Percentiles rank a stretch among this genome's conserved stretches.
Evolutionary conservation across 805 yeast genomes (phyloP).

Genomic region (Nadsonia fulvescens): DNA sequence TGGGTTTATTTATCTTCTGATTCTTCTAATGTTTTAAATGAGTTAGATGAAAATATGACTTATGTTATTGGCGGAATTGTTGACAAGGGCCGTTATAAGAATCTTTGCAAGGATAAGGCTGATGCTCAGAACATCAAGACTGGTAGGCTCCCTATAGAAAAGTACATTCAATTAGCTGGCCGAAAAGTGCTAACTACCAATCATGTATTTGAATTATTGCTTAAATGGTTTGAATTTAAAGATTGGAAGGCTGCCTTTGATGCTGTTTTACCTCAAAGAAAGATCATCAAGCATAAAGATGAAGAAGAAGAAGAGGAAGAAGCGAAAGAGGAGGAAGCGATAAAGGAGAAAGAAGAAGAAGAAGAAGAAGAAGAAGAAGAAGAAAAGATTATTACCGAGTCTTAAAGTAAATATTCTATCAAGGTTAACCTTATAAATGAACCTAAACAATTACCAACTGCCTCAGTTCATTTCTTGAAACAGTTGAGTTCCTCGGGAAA

Average conservation of each 20-base stretch:
- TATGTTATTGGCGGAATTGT: slow-evolving; percentile 92
- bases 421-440: too few species aligned
- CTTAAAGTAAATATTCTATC: too few species aligned
- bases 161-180: slow-evolving; percentile 66
- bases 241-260: slow-evolving; percentile 85
- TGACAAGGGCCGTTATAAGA: slow-evolving; percentile 80
- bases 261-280: slow-evolving; percentile 67
- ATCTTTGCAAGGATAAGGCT: slow-evolving; percentile 69
- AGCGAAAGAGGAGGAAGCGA: slow-evolving; percentile 23
- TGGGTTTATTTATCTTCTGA: slow-evolving; percentile 73
- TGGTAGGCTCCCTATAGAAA: slow-evolving; percentile 72
- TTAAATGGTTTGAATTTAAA: slow-evolving; percentile 58
- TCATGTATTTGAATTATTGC: slow-evolving; percentile 78
- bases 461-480: too few species aligned
- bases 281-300: too few species aligned
- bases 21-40: slow-evolving; percentile 49
- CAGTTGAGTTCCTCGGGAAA: too few species aligned
- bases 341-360: slow-evolving; percentile 17
- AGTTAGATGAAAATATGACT: slow-evolving; percentile 48
- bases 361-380: too few species aligned
- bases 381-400: too few species aligned
- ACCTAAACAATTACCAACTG: too few species aligned
- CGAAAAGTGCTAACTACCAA: slow-evolving; percentile 83
- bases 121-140: slow-evolving; percentile 49
- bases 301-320: slow-evolving; percentile 22